These are phyloP conservation scores for Comarum palustre DNA, from an alignment of 306 rosid genomes.

Conservation along the genomic window DNA sequence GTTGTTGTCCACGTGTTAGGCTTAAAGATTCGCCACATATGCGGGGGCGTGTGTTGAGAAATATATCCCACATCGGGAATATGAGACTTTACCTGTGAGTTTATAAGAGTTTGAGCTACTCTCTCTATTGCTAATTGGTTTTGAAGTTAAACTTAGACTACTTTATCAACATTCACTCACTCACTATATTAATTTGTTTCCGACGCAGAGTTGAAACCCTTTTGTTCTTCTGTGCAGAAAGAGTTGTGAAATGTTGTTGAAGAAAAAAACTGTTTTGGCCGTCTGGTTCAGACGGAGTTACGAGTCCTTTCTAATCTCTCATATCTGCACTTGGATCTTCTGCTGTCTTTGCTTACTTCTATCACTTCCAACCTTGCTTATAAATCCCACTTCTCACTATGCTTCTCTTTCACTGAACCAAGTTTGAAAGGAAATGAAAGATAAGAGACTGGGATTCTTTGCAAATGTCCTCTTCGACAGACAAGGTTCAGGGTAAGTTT, in stretches of 20 bases:
- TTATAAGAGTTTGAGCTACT: too few species aligned
- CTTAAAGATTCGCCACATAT: too few species aligned
- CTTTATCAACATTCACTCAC: too few species aligned
- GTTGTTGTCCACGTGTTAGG: too few species aligned
- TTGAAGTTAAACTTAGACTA: too few species aligned
- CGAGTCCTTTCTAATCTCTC: conserved; percentile 21
- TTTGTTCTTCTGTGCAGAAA: conserved; percentile 1
- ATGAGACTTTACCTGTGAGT: too few species aligned
- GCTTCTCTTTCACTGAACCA: conserved; percentile 6
- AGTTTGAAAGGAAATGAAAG: not conserved
- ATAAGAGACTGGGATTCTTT: not conserved
- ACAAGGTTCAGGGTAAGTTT: not conserved
- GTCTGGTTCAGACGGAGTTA: conserved; percentile 13
- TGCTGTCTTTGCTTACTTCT: conserved; percentile 21
- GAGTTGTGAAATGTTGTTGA: conserved; percentile 4
- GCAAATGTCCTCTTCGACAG: not conserved
- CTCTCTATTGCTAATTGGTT: too few species aligned
- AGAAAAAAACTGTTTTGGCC: conserved; percentile 26
- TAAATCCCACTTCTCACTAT: conserved; percentile 8
- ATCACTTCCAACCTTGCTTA: conserved; percentile 20
- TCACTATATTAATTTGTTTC: not conserved
- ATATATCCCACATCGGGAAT: too few species aligned
- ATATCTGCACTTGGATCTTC: conserved; percentile 18
- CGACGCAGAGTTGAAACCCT: conserved; percentile 3
- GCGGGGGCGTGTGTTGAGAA: too few species aligned